Evolutionary conservation across 225 moss, liverwort and hornwort species (phyloP), one percentile per base, ranked within the genome.

Genomic region (Physcomitrellopsis africana): DNA sequence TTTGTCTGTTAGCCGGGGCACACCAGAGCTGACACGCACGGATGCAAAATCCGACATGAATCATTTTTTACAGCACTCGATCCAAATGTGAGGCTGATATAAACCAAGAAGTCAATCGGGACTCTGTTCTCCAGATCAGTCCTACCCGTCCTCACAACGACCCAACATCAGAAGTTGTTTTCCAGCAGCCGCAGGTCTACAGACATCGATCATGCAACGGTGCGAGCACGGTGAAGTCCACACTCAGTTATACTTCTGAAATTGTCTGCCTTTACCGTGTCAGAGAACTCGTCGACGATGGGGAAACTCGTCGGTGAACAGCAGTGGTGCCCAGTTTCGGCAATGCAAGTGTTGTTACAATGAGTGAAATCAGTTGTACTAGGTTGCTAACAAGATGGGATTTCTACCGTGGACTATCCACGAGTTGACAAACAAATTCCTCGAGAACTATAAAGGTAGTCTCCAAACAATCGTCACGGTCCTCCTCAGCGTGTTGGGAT

Each of bases 351-450:
- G 70, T 74, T 4, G 63, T 46, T 1, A 32, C 17, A 8, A 9
- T 51, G 60, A 63, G 11, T 46, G 18, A 47, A 47, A 70, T 69
- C 10, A 14, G 37, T 17, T 67, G 73, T 69, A 65, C 70, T 58
- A 11, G 11, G 22, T 54, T 51, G 68, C 78, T 74, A 74, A 78
- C 82, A 69, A 78, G 69, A 70, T 70, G 52, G 51, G 1, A 69
- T 54, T 24, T 71, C 61, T 75, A 81, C 52, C 65, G 10, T 66
- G 51, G 51, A 17, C 53, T 9, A 0, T 67, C 46, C 72, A 61
- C 61, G 37, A 26, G 51, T 76, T 59, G 32, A 37, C 4, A 37
- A 37, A 37, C 1, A 24, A 24, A 24, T 24, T 24, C 1, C 24
- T 24, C 24, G 1, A 24, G 24, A 24, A 1, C 24, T 1, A 24